Percentiles rank a stretch among this genome's conserved stretches.
These are phyloP conservation scores for Pestalotiopsis sp. DNA, from an alignment of 2,329 filamentous ascomycete genomes.

Conservation along the genomic window DNA sequence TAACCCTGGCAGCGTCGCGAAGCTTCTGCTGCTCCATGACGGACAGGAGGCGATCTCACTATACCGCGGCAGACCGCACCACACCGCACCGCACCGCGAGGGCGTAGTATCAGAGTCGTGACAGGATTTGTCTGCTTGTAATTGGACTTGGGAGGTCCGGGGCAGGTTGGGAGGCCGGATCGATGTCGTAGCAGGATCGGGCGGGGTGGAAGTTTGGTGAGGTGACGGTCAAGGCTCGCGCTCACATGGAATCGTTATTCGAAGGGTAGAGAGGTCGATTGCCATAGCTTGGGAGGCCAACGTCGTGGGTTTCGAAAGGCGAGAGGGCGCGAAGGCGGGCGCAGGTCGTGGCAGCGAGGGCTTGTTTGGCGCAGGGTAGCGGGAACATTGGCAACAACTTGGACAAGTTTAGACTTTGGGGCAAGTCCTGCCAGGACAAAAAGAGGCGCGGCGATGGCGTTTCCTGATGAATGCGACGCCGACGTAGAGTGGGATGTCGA, in stretches of 20 bases:
- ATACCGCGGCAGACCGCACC: neutral
- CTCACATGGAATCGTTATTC: conserved; percentile 35
- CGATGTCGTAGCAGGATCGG: conserved; percentile 9
- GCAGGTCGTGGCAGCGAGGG: conserved; percentile 25
- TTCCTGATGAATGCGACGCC: conserved; percentile 9
- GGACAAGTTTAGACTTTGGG: conserved; percentile 18
- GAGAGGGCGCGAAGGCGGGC: conserved; percentile 23
- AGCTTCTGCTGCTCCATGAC: conserved; percentile 23
- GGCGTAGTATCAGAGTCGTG: neutral
- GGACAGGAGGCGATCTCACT: neutral
- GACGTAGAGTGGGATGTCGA: conserved; percentile 9
- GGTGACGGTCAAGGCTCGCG: conserved; percentile 30
- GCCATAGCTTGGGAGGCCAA: conserved; percentile 33
- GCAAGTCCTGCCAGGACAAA: neutral
- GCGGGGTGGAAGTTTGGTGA: conserved; percentile 18
- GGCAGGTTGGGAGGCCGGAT: conserved; percentile 10
- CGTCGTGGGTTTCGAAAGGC: conserved; percentile 3
- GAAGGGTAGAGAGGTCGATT: conserved; percentile 27
- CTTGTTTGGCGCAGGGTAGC: conserved; percentile 26
- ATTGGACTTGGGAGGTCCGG: neutral
- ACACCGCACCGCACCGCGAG: neutral
- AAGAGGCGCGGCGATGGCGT: neutral
- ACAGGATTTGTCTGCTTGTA: neutral
- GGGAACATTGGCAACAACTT: conserved; percentile 33
- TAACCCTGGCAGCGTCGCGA: conserved; percentile 28